These are phyloP conservation scores for Corymbia maculata DNA, from an alignment of 345 rosid species.

Conservation along the genomic window DNA sequence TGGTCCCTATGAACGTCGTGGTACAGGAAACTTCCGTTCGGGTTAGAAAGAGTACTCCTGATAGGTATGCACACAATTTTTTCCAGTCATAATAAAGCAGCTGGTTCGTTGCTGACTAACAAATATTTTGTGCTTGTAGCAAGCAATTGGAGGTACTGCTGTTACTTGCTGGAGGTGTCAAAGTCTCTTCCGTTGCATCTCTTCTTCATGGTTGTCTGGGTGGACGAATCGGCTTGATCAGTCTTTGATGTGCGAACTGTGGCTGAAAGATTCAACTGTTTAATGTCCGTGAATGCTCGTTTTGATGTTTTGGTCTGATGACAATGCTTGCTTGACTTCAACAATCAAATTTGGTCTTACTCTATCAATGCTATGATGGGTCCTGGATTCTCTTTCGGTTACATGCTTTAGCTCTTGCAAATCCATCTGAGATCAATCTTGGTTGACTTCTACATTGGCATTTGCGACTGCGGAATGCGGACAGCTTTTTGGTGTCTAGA, in stretches of 20 bases:
- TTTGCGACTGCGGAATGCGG: neutral
- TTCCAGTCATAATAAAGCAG: neutral
- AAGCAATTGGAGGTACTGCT: constrained; percentile 7
- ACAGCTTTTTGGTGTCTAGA: neutral
- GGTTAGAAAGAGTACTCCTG: constrained; percentile 11
- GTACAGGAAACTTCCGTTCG: constrained; percentile 45
- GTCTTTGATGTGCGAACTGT: constrained; percentile 28
- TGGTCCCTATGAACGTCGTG: constrained; percentile 77
- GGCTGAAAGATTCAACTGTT: constrained; percentile 23
- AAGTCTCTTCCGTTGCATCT: constrained; percentile 17
- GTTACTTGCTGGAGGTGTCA: constrained; percentile 9
- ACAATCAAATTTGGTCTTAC: constrained; percentile 25
- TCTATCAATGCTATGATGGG: constrained; percentile 21
- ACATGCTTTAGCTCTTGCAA: constrained; percentile 12
- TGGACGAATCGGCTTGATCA: constrained; percentile 23
- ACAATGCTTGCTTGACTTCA: constrained; percentile 35
- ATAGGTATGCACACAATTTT: constrained; percentile 5
- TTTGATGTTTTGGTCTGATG: constrained; percentile 29
- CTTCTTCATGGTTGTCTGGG: constrained; percentile 15
- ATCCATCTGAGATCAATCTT: constrained; percentile 3
- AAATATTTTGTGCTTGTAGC: constrained; percentile 1
- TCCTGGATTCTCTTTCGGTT: constrained; percentile 18
- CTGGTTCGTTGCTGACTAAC: neutral
- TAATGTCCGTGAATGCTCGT: constrained; percentile 31
- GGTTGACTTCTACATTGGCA: neutral